Conservation (phyloP, 2,329 filamentous ascomycete genomes). For the Aurifilum marmelostoma region DNA sequence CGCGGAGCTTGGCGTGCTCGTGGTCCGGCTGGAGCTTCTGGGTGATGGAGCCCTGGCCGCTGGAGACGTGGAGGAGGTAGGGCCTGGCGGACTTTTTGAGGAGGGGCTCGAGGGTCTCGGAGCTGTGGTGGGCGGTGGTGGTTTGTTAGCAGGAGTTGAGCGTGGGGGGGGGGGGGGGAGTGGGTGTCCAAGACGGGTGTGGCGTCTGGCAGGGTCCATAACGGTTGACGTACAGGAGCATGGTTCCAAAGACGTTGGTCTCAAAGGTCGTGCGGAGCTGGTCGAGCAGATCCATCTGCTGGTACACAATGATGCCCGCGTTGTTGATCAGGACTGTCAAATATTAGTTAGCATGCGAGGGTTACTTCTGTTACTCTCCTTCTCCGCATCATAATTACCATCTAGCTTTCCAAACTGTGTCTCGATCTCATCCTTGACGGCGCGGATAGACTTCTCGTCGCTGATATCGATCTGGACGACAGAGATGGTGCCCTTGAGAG, state of each 20-base stretch:
- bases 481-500: slow-evolving; percentile 10
- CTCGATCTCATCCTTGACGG: slow-evolving; percentile 55
- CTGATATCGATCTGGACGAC: slow-evolving; percentile 59
- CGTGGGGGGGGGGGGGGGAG: not conserved
- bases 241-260: slow-evolving; percentile 11
- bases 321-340: not conserved
- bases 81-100: slow-evolving; percentile 37
- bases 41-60: slow-evolving; percentile 39
- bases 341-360: not conserved
- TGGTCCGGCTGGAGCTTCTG: slow-evolving; percentile 33
- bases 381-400: too few species aligned
- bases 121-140: not conserved
- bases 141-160: not conserved
- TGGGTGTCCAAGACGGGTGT: too few species aligned
- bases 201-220: too few species aligned
- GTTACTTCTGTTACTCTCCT: too few species aligned
- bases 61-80: slow-evolving; percentile 41
- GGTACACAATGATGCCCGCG: slow-evolving; percentile 3
- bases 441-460: slow-evolving; percentile 59
- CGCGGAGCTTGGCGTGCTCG: slow-evolving; percentile 27
- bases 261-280: slow-evolving; percentile 12
- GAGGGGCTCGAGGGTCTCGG: slow-evolving; percentile 38
- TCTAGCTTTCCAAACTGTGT: slow-evolving; percentile 54
- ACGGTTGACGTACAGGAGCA: slow-evolving; percentile 10
- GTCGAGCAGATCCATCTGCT: not conserved